Conservation (phyloP, 192 early-diverging fungal species). For the Podila clonocystis region DNA sequence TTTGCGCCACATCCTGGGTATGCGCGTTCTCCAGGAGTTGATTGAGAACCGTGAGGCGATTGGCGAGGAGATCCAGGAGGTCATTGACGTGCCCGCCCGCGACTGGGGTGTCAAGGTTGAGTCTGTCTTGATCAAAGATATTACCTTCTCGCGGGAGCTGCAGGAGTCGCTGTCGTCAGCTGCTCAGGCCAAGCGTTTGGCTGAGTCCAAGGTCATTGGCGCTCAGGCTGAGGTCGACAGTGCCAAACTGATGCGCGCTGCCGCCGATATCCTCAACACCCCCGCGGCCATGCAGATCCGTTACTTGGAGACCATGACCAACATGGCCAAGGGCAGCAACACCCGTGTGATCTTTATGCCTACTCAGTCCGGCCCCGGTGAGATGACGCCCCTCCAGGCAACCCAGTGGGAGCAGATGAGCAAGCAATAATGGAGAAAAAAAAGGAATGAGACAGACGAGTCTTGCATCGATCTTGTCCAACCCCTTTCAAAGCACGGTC, state of each 20-base stretch:
- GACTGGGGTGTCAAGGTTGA: constrained; percentile 85
- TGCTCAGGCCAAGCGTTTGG: constrained; percentile 90
- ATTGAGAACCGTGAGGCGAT: constrained; percentile 92
- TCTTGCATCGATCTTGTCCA: too few species aligned
- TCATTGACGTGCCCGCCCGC: constrained; percentile 82
- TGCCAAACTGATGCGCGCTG: constrained; percentile 92
- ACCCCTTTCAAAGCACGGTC: too few species aligned
- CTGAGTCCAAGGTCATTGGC: constrained; percentile 91
- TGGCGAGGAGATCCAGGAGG: constrained; percentile 84
- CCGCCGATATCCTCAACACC: constrained; percentile 91
- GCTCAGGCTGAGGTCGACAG: constrained; percentile 88
- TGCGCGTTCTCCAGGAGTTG: constrained; percentile 84
- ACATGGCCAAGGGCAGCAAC: constrained; percentile 77
- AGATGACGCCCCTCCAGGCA: constrained; percentile 38
- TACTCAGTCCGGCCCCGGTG: constrained; percentile 12
- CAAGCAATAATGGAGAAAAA: constrained; percentile 15
- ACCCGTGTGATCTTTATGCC: constrained; percentile 83
- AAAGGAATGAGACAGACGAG: too few species aligned
- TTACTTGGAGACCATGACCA: constrained; percentile 85
- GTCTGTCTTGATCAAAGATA: constrained; percentile 89
- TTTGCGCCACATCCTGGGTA: constrained; percentile 84
- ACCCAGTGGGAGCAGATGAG: constrained; percentile 49
- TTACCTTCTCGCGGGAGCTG: constrained; percentile 77
- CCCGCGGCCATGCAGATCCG: constrained; percentile 89
- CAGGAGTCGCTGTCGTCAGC: constrained; percentile 88